Evolutionary conservation across 345 rosid genomes (phyloP).

Genomic region (Cochlearia excelsa): DNA sequence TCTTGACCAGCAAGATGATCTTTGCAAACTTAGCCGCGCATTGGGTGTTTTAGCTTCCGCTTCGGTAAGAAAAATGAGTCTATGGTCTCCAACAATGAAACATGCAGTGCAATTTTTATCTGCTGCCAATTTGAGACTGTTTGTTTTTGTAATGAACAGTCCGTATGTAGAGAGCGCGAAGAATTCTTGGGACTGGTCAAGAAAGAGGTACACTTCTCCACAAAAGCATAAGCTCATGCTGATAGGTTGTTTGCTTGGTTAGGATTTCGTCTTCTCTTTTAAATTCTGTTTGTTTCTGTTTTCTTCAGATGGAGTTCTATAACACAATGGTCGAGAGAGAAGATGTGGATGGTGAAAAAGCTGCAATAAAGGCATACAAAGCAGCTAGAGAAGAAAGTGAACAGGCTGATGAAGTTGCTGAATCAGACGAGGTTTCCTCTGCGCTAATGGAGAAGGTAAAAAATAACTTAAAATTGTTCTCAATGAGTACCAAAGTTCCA

Average conservation of each 20-base stretch:
- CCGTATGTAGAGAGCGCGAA: conserved; percentile 84
- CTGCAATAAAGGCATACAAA: conserved; percentile 71
- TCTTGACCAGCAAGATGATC: conserved; percentile 68
- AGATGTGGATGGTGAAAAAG: conserved; percentile 63
- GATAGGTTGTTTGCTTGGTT: conserved; percentile 10
- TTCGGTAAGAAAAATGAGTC: conserved; percentile 56
- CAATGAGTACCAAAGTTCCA: not conserved
- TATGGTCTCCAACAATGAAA: conserved; percentile 16
- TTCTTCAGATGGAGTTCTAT: conserved; percentile 74
- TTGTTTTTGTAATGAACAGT: conserved; percentile 49
- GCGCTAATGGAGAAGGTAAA: conserved; percentile 70
- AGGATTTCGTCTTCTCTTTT: conserved; percentile 9
- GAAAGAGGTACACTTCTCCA: conserved; percentile 63
- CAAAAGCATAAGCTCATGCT: conserved; percentile 3
- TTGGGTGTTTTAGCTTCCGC: conserved; percentile 90
- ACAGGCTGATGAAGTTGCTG: conserved; percentile 47
- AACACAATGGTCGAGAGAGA: conserved; percentile 77
- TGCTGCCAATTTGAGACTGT: conserved; percentile 13
- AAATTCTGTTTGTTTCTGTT: conserved; percentile 13
- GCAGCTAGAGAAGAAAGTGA: conserved; percentile 75
- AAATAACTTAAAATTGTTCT: not conserved
- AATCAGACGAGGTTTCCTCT: conserved; percentile 65
- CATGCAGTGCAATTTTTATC: conserved; percentile 16
- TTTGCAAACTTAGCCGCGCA: conserved; percentile 80
- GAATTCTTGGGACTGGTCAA: conserved; percentile 79